Evolutionary conservation across 1,284 basidiomycete species (phyloP), one percentile per base, ranked within the genome.

Genomic region (Leucoagaricus sp.): DNA sequence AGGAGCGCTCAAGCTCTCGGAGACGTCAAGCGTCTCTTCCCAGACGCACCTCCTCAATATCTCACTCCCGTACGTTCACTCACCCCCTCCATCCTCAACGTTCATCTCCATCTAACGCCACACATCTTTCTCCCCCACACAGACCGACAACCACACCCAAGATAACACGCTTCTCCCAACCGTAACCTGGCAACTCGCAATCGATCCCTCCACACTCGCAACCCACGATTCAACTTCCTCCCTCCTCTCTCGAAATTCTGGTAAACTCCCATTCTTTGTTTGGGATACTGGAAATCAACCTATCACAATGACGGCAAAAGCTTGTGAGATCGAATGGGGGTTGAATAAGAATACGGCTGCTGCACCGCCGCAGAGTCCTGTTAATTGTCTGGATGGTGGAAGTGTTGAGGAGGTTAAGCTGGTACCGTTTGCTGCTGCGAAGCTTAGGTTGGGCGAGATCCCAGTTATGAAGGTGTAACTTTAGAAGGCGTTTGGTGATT

Each of bases 251-350:
- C 58, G 23, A 2, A 55, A 55, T 17, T 3, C 6, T 6, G 54
- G 54, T 0, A 49, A 49, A 29, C 15, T 75, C 9, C 72, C 74
- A 1, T 70, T 64, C 56, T 72, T 74, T 45, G 69, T 67, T 2
- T 76, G 73, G 74, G 72, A 69, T 9, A 68, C 73, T 1, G 71
- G 67, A 12, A 68, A 66, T 29, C 68, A 68, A 26, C 74, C 74
- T 8, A 63, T 76, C 17, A 72, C 68, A 4, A 73, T 76, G 71
- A 72, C 68, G 1, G 72, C 67, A 0, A 65, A 62, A 9, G 74
- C 68, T 0, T 75, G 75, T 53, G 66, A 70, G 52, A 74, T 74
- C 31, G 65, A 67, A 21, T 75, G 75, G 73, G 69, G 64, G 4
- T 58, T 74, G 26, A 60, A 54, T 2, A 64, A 62, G 12, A 65